Evolutionary conservation across 2,329 filamentous ascomycete species (phyloP).

Genomic region (Paramyrothecium roridum): DNA sequence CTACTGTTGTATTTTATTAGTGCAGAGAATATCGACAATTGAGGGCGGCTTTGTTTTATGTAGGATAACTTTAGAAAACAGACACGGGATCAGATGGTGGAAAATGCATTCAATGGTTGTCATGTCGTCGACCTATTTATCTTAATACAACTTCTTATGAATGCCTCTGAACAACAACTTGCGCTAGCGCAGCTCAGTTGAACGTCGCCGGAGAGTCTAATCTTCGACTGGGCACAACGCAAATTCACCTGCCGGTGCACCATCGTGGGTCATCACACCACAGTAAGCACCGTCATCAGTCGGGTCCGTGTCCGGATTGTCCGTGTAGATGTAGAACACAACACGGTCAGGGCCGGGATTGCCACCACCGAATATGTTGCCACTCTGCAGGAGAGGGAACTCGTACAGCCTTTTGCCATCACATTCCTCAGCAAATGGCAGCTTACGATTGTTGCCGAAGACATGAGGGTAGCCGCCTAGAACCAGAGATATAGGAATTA

Average conservation of each 20-base stretch:
- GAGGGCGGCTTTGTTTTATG: too few relatives aligned
- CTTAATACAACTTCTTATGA: too few relatives aligned
- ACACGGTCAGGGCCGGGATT: not conserved
- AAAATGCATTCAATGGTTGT: too few relatives aligned
- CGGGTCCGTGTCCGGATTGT: not conserved
- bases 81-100: too few relatives aligned
- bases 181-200: too few relatives aligned
- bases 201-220: not conserved
- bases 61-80: too few relatives aligned
- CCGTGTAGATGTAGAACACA: not conserved
- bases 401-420: not conserved
- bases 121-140: too few relatives aligned
- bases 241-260: not conserved
- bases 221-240: not conserved
- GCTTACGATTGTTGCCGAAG: not conserved
- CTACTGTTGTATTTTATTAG: too few relatives aligned
- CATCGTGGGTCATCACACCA: not conserved
- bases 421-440: not conserved
- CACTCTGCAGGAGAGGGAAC: not conserved
- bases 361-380: not conserved
- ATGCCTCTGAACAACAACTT: too few relatives aligned
- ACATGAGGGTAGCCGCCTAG: not conserved
- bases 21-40: too few relatives aligned
- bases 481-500: not conserved
- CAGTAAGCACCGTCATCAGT: not conserved